A percentile compares a stretch with the other conserved stretches of the same genome.
These are phyloP conservation scores for barley (Hordeum vulgare) DNA, from an alignment of 176 grass and related monocot species.

Conservation along the genomic window MorexV3_pseudomolecules_assembly NC_058518.1:405549801-405550300, in stretches of 20 bases:
- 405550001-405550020: not conserved
- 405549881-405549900: slow-evolving; percentile 91
- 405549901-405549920: slow-evolving; percentile 93
- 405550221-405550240: too few species aligned
- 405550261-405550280: too few species aligned
- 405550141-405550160: too few species aligned
- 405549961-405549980: slow-evolving; percentile 52
- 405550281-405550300: too few species aligned
- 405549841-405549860: slow-evolving; percentile 91
- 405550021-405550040: not conserved
- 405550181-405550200: too few species aligned
- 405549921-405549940: slow-evolving; percentile 72
- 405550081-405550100: too few species aligned
- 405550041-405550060: not conserved
- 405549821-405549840: slow-evolving; percentile 96
- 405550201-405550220: too few species aligned
- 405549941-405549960: slow-evolving; percentile 78
- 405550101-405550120: too few species aligned
- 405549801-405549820: slow-evolving; percentile 99
- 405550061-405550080: too few species aligned
- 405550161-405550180: too few species aligned
- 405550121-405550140: too few species aligned
- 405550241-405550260: too few species aligned
- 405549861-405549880: slow-evolving; percentile 77
- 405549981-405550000: not conserved